phyloP scores from a whole-genome alignment of 2,329 filamentous ascomycete genomes.

The Pseudogymnoascus sp. region DNA sequence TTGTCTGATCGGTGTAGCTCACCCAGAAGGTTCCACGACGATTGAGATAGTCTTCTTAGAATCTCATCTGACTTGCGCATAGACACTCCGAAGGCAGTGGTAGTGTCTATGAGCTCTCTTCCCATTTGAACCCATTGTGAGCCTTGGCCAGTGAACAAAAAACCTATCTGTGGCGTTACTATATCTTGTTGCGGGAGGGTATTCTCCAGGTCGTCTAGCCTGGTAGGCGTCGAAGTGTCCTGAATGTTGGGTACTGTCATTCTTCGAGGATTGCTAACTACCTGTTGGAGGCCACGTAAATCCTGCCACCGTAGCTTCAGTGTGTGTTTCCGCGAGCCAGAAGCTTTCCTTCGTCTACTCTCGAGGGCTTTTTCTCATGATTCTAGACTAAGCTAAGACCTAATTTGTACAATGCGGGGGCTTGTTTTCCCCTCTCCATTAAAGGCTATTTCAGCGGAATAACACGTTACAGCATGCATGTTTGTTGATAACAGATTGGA shows the following conservation, averaged over 20 bases:
- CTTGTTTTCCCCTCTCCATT: neutral
- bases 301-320: neutral
- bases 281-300: neutral
- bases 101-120: constrained; percentile 15
- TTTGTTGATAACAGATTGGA: neutral
- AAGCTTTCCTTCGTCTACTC: neutral
- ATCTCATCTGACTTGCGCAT: neutral
- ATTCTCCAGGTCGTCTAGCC: neutral
- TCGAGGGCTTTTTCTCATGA: neutral
- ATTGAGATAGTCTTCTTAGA: neutral
- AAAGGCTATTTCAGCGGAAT: neutral
- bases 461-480: neutral
- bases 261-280: neutral
- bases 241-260: neutral
- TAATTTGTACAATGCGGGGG: neutral
- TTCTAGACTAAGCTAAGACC: neutral
- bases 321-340: neutral
- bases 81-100: constrained; percentile 1
- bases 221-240: neutral
- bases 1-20: constrained; percentile 10
- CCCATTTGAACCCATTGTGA: constrained; percentile 25
- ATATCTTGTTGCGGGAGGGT: neutral
- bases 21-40: neutral
- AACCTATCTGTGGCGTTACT: constrained; percentile 15
- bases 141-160: constrained; percentile 27